Base-by-base conservation (phyloP, 2,329 filamentous ascomycete species). In the Capronia coronata region DNA sequence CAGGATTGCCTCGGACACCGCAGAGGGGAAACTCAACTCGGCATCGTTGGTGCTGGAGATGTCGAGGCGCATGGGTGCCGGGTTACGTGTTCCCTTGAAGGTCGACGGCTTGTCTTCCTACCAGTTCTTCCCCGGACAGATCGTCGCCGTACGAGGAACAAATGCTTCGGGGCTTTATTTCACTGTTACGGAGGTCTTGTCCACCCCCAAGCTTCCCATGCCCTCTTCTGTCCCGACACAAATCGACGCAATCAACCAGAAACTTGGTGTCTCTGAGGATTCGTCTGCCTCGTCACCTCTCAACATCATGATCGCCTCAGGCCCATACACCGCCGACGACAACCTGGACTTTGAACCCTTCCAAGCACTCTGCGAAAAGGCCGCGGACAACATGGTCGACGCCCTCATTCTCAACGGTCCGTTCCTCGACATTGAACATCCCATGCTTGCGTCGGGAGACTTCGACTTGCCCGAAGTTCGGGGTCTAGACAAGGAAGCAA, bases 71-170 rank as follows among this genome's bases (percentile, higher is more conserved):
- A 87, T 82, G 60, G 93, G 93, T 29, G 87, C 84, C 56, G 93
- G 90, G 3, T 72, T 87, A 49, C 79, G 93, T 50, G 79, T 96
- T 23, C 86, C 88, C 3, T 68, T 98, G 14, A 87, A 87, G 57
- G 72, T 96, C 49, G 78, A 84, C 52, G 77, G 77, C 2, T 66
- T 94, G 1, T 71, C 75, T 57, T 77, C 69, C 1, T 93, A 85
- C 68, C 84, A 87, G 64, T 87, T 97, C 71, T 97, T 97, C 65
- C 93, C 91, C 0, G 93, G 93, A 4, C 90, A 97, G 64, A 88
- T 97, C 45, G 87, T 95, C 23, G 93, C 91, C 5, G 69, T 97
- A 22, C 78, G 78, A 54, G 93, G 93, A 6, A 88, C 82, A 60
- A 98, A 98, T 64, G 82, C 88, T 16, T 88, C 87, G 0, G 91